phyloP scores from a whole-genome alignment of 768 basidiomycete genomes.

The Terana coerulea region DNA sequence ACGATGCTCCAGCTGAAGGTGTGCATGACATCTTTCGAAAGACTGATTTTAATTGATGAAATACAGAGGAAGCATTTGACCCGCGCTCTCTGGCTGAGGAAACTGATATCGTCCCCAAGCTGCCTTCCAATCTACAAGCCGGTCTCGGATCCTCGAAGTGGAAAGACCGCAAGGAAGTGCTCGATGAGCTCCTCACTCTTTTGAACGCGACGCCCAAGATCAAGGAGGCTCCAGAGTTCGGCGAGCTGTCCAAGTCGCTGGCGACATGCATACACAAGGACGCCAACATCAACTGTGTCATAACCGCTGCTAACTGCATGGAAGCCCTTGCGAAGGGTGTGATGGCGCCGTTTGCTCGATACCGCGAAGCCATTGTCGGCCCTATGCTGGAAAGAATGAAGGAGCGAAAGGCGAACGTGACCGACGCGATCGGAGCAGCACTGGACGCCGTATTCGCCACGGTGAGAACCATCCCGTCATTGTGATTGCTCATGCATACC shows the following conservation, averaged over 20 bases:
- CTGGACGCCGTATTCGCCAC: constrained; percentile 85
- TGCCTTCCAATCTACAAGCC: constrained; percentile 72
- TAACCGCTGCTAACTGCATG: constrained; percentile 78
- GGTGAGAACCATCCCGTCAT: constrained; percentile 44
- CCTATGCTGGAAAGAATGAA: constrained; percentile 87
- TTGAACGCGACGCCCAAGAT: constrained; percentile 71
- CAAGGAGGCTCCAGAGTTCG: constrained; percentile 74
- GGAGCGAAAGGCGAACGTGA: constrained; percentile 88
- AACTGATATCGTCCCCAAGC: constrained; percentile 69
- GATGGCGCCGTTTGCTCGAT: constrained; percentile 67
- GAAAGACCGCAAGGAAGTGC: constrained; percentile 93
- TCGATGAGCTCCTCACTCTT: constrained; percentile 77
- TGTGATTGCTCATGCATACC: constrained; percentile 4
- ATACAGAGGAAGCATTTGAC: constrained; percentile 59
- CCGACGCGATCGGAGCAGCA: constrained; percentile 83
- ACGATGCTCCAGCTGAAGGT: constrained; percentile 42
- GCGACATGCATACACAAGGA: constrained; percentile 82
- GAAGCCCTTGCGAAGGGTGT: constrained; percentile 85
- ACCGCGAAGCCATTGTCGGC: constrained; percentile 67
- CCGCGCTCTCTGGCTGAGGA: constrained; percentile 78
- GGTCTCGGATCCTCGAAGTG: constrained; percentile 88
- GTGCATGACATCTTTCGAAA: constrained; percentile 16
- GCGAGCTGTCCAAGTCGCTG: constrained; percentile 71
- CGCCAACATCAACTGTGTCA: constrained; percentile 94
- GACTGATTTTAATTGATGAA: constrained; percentile 7